Base-by-base conservation (phyloP, 768 basidiomycete species). In the Rhizopogon roseolus region DNA sequence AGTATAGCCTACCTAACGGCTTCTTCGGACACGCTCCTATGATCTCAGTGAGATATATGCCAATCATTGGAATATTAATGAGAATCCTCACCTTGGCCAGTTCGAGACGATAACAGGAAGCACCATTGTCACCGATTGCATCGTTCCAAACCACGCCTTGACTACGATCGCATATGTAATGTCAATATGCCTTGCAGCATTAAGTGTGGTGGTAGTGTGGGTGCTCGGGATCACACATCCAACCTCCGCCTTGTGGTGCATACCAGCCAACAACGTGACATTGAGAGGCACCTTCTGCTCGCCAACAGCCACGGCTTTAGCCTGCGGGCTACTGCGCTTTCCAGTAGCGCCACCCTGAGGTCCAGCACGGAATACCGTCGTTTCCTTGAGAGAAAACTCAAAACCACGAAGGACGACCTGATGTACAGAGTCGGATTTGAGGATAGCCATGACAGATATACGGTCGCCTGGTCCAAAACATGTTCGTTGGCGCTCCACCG, bases 391-490 rank as follows among this genome's bases (percentile, higher is more conserved):
- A 4, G 80, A 79, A 58, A 93, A 81, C 64, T 95, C 91, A 64
- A 92, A 93, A 5, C 89, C 88, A 37, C 90, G 87, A 4, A 96
- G 75, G 48, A 88, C 80, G 55, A 87, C 79, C 11, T 87, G 82
- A 38, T 84, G 77, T 4, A 85, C 64, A 50, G 74, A 78, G 56
- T 90, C 86, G 1, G 88, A 89, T 64, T 83, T 85, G 54, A 96
- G 73, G 7, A 82, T 80, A 0, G 88, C 90, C 34, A 76, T 77
- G 45, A 93, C 78, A 11, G 81, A 72, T 34, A 95, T 81, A 17
- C 84, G 82, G 69, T 96, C 93, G 5, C 88, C 88, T 1, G 93
- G 90, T 1, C 92, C 92, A 60, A 86, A 93, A 61, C 93, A 95
- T 6, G 86, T 86, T 54, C 82, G 78, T 25, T 76, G 76, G 37